Percentiles rank a stretch among this genome's conserved stretches.
Evolutionary conservation across 768 basidiomycete genomes (phyloP).

Genomic region (Boletellus sp.): DNA sequence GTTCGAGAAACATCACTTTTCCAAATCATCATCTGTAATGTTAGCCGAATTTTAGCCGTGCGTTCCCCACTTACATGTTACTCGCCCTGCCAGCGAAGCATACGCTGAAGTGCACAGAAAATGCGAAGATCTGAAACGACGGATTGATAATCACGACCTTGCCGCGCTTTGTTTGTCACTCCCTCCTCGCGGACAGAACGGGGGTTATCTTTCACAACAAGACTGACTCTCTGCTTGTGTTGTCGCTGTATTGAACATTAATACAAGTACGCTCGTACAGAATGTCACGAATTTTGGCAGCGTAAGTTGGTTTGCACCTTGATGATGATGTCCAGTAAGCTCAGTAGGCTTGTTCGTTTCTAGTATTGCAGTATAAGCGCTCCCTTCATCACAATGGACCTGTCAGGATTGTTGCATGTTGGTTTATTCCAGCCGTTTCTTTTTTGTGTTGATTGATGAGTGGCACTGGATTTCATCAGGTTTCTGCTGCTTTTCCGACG

Average conservation of each 20-base stretch:
- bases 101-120: conserved; percentile 3
- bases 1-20: background rate
- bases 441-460: background rate
- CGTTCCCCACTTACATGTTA: conserved; percentile 19
- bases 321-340: background rate
- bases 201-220: conserved; percentile 20
- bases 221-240: conserved; percentile 32
- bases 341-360: background rate
- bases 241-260: conserved; percentile 19
- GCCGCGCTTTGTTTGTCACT: conserved; percentile 8
- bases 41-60: conserved; percentile 10
- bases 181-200: background rate
- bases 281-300: conserved; percentile 28
- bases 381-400: conserved; percentile 14
- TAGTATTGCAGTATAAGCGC: conserved; percentile 21
- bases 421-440: background rate
- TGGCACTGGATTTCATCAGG: conserved; percentile 5
- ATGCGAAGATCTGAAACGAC: conserved; percentile 6
- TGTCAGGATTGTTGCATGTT: conserved; percentile 21
- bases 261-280: conserved; percentile 8
- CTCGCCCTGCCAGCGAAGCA: conserved; percentile 9
- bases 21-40: conserved; percentile 2
- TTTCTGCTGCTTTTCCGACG: conserved; percentile 12
- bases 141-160: conserved; percentile 4
- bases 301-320: conserved; percentile 14